These are phyloP conservation scores for Tetracladium setigerum DNA, from an alignment of 495 filamentous ascomycete genomes.

Conservation along the genomic window DNA sequence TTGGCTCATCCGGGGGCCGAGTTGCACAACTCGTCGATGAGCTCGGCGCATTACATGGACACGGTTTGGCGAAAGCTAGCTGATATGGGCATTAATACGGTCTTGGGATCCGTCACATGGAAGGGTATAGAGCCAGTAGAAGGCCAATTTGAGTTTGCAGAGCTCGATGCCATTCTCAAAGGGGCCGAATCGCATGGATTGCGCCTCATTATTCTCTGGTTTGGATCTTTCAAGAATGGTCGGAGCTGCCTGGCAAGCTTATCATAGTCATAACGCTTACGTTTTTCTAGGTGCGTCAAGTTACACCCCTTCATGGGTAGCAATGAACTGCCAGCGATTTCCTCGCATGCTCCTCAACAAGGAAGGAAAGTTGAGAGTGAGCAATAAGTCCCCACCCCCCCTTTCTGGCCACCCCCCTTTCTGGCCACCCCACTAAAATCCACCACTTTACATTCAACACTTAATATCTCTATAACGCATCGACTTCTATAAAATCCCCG, in stretches of 20 bases:
- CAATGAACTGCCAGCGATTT: constrained; percentile 34
- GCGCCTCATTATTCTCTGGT: constrained; percentile 40
- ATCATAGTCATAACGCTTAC: neutral
- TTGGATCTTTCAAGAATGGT: constrained; percentile 45
- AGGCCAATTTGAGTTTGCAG: constrained; percentile 35
- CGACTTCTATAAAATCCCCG: too few species aligned
- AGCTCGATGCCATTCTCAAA: constrained; percentile 35
- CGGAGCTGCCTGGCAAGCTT: neutral
- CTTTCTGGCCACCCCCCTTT: too few species aligned
- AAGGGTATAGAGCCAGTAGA: constrained; percentile 40
- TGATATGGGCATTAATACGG: constrained; percentile 36
- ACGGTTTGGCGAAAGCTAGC: constrained; percentile 35
- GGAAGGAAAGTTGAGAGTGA: too few species aligned
- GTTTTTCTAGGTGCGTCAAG: constrained; percentile 23
- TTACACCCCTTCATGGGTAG: constrained; percentile 37
- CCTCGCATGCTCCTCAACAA: constrained; percentile 29
- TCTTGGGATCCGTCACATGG: constrained; percentile 43
- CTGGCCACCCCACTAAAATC: too few species aligned
- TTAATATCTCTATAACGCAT: too few species aligned
- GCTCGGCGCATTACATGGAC: constrained; percentile 35
- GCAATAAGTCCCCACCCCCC: too few species aligned
- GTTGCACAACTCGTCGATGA: constrained; percentile 44
- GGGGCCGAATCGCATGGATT: constrained; percentile 33
- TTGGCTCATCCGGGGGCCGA: constrained; percentile 39
- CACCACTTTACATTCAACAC: too few species aligned